phyloP scores from a whole-genome alignment of 2,329 filamentous ascomycete species.

The Colletotrichum gigasporum region DNA sequence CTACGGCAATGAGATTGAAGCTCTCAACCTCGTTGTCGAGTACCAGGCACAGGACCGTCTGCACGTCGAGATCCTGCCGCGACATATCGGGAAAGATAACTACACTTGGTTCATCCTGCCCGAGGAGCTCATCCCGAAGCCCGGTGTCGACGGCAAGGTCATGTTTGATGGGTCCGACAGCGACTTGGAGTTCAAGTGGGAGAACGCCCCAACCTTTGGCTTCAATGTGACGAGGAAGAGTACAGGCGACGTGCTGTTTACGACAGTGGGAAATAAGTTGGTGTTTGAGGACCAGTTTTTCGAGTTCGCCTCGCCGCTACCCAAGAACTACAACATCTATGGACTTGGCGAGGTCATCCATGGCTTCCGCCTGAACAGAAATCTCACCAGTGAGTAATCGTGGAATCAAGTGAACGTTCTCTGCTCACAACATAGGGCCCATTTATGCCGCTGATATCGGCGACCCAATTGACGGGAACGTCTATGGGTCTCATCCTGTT shows the following conservation, averaged over 20 bases:
- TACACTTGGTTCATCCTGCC: slow-evolving; percentile 74
- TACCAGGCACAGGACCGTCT: slow-evolving; percentile 73
- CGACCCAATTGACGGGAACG: slow-evolving; percentile 71
- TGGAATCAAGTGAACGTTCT: not conserved
- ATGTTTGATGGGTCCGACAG: slow-evolving; percentile 47
- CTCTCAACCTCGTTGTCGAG: slow-evolving; percentile 73
- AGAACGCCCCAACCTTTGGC: slow-evolving; percentile 68
- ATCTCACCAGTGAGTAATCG: slow-evolving; percentile 65
- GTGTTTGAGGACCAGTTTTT: slow-evolving; percentile 84
- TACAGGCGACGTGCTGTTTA: slow-evolving; percentile 73
- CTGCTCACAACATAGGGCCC: slow-evolving; percentile 43
- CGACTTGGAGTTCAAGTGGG: slow-evolving; percentile 64
- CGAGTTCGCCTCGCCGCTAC: slow-evolving; percentile 73
- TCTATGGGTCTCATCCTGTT: slow-evolving; percentile 82
- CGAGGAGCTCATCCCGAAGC: slow-evolving; percentile 68
- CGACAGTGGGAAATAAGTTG: slow-evolving; percentile 69
- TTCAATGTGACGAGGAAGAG: slow-evolving; percentile 70
- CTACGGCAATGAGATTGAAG: slow-evolving; percentile 79
- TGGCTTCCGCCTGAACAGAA: slow-evolving; percentile 75
- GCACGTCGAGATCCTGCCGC: slow-evolving; percentile 75
- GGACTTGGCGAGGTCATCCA: slow-evolving; percentile 80
- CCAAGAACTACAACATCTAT: slow-evolving; percentile 79
- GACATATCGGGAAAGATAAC: slow-evolving; percentile 69
- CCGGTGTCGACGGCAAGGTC: slow-evolving; percentile 40
- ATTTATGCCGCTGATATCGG: slow-evolving; percentile 73